Conservation (phyloP, 2,329 filamentous ascomycete species). For the Phaeoacremonium minimum region DNA sequence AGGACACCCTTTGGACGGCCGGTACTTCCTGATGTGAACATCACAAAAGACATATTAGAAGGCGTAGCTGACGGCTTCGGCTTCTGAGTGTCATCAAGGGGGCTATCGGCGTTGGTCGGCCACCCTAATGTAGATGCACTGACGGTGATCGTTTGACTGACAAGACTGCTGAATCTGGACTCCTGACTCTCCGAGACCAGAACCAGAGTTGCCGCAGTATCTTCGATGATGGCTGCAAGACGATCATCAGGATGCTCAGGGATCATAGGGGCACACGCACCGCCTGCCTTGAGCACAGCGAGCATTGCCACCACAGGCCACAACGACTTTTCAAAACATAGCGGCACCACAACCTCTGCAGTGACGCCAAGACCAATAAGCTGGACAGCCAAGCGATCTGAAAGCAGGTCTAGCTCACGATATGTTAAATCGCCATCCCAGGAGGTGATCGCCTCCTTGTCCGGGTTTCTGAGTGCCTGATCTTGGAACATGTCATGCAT, state of each 20-base stretch:
- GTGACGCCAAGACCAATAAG: slow-evolving; percentile 7
- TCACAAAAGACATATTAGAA: slow-evolving; percentile 26
- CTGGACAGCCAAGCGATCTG: slow-evolving; percentile 4
- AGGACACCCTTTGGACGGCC: slow-evolving; percentile 51
- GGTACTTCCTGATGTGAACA: slow-evolving; percentile 55
- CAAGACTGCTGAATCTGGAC: background rate
- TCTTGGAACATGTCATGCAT: slow-evolving; percentile 41
- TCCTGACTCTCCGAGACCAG: background rate
- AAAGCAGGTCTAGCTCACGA: slow-evolving; percentile 4
- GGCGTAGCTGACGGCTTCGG: slow-evolving; percentile 13
- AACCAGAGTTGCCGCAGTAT: slow-evolving; percentile 2
- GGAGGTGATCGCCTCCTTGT: slow-evolving; percentile 21
- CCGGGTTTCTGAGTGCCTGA: slow-evolving; percentile 23
- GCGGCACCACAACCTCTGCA: slow-evolving; percentile 7
- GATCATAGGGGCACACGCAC: slow-evolving; percentile 14
- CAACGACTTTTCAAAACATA: slow-evolving; percentile 13
- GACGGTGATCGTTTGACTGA: background rate
- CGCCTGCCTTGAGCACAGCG: slow-evolving; percentile 15
- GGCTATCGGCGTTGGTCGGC: no score
- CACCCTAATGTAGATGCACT: no score
- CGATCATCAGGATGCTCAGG: slow-evolving; percentile 9
- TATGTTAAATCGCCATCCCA: slow-evolving; percentile 11
- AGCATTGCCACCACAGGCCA: slow-evolving; percentile 11
- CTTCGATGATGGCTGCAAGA: slow-evolving; percentile 2
- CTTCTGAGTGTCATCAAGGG: background rate